Evolutionary conservation across 2,329 filamentous ascomycete species (phyloP), one percentile per base, ranked within the genome.

Genomic region (Pseudogymnoascus sp.): DNA sequence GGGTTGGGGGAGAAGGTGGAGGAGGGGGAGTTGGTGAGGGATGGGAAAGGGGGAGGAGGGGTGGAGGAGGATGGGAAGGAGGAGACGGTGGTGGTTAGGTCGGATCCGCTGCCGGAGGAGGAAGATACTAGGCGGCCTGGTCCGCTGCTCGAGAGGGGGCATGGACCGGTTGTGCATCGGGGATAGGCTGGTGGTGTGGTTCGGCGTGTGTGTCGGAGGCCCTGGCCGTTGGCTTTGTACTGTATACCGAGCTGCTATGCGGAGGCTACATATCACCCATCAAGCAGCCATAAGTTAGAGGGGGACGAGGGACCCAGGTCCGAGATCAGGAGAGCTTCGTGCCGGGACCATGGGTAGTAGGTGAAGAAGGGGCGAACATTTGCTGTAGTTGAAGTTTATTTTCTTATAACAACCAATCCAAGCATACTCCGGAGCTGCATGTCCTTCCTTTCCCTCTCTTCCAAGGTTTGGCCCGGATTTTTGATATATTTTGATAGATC

Each of bases 1-100:
- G 19, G 91, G 2, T 87, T 97, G 62, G 89, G 87, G n/a, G 91
- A 97, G 75, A 92, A 97, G 77, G 89, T 89, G 8, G 78, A 80
- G 64, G 75, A 77, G 58, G 88, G 85, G 6, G 77, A 80, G 49
- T 78, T 74, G 68, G 73, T 82, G 63, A 69, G n/a, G 41, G 16
- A 45, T 4, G 41, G 23, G 14, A 45, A 19, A n/a, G 19, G 43
- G 43, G 14, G 43, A n/a, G 4, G 7, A 1, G 6, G 7, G 3
- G 43, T 19, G 39, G 49, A 19, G 23, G 23, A 16, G 31, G 49
- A 8, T 2, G 11, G 2, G 16, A 16, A 21, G 16, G 16, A 12
- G 26, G n/a, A 8, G 4, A 11, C 19, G 4, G 8, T 58, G 7
- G 10, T 49, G 7, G 11, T 61, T n/a, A 61, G 7, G 8, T 61